Evolutionary conservation across 2,329 filamentous ascomycete species (phyloP).

Genomic region (Pyricularia sp.): DNA sequence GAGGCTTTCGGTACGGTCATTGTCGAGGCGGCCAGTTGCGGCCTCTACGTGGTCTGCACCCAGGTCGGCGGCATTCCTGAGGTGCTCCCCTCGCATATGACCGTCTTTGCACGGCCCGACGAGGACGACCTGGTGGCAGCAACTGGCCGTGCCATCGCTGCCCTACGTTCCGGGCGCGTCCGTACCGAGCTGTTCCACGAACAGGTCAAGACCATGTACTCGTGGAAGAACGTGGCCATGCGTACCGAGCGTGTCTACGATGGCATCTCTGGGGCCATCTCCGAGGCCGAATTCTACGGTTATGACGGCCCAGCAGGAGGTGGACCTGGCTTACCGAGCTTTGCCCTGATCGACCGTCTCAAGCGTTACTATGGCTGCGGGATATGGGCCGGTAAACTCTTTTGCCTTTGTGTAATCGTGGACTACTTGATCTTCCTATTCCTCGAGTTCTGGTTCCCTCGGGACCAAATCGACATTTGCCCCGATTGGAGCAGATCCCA

Average conservation of each 20-base stretch:
- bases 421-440: constrained; percentile 89
- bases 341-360: constrained; percentile 85
- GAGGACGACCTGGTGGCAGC: constrained; percentile 90
- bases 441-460: constrained; percentile 77
- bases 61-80: constrained; percentile 95
- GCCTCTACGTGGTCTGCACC: constrained; percentile 92
- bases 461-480: constrained; percentile 79
- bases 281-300: constrained; percentile 81
- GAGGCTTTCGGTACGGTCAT: constrained; percentile 98
- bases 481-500: constrained; percentile 56
- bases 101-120: constrained; percentile 91
- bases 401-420: constrained; percentile 87
- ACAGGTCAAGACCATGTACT: constrained; percentile 97
- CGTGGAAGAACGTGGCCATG: constrained; percentile 90
- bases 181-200: constrained; percentile 93
- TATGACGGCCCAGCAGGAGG: constrained; percentile 37
- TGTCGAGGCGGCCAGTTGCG: constrained; percentile 92
- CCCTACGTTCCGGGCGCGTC: constrained; percentile 76
- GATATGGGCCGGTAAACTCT: constrained; percentile 96
- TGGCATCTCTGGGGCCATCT: constrained; percentile 79
- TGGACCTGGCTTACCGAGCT: constrained; percentile 62
- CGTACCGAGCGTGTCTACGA: constrained; percentile 94
- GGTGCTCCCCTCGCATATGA: constrained; percentile 93
- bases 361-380: constrained; percentile 98
- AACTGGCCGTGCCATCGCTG: constrained; percentile 80